A percentile compares a stretch with the other conserved stretches of the same genome.
These are phyloP conservation scores for Psilocybe cyanescens DNA, from an alignment of 768 basidiomycete genomes.

Conservation along the genomic window DNA sequence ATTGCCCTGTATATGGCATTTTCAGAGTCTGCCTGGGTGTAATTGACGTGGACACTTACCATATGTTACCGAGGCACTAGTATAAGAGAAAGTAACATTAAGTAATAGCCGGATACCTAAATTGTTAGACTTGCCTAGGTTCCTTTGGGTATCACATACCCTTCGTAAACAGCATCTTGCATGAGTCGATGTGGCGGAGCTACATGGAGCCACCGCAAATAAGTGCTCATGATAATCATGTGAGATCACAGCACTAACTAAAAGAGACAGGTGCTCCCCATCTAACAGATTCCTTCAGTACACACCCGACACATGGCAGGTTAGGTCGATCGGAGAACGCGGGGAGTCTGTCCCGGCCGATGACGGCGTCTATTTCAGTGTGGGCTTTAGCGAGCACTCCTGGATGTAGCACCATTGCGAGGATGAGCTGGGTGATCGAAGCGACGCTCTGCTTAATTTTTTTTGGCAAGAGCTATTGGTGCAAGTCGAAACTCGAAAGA, in stretches of 20 bases:
- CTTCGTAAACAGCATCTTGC: neutral
- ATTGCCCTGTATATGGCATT: no score
- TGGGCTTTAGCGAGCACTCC: constrained; percentile 25
- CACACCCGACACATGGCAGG: constrained; percentile 28
- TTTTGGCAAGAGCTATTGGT: no score
- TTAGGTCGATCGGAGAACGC: constrained; percentile 22
- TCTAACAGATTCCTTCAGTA: constrained; percentile 28
- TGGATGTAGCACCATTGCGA: constrained; percentile 13
- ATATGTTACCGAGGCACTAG: neutral
- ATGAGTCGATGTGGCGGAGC: neutral
- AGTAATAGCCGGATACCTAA: neutral
- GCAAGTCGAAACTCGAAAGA: neutral
- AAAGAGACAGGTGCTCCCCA: constrained; percentile 23
- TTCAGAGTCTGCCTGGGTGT: no score
- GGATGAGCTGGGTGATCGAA: neutral
- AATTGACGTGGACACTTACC: neutral
- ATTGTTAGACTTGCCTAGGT: neutral
- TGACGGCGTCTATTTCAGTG: constrained; percentile 28
- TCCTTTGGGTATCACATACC: neutral
- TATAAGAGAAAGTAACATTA: neutral
- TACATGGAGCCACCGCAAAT: neutral
- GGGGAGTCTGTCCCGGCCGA: constrained; percentile 29
- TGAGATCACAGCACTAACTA: constrained; percentile 1
- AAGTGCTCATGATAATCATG: no score
- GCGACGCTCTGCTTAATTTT: neutral